Percentiles rank a stretch among this genome's conserved stretches.
phyloP scores from a whole-genome alignment of 75 land plant genomes.

The Isoetes taiwanensis region DNA sequence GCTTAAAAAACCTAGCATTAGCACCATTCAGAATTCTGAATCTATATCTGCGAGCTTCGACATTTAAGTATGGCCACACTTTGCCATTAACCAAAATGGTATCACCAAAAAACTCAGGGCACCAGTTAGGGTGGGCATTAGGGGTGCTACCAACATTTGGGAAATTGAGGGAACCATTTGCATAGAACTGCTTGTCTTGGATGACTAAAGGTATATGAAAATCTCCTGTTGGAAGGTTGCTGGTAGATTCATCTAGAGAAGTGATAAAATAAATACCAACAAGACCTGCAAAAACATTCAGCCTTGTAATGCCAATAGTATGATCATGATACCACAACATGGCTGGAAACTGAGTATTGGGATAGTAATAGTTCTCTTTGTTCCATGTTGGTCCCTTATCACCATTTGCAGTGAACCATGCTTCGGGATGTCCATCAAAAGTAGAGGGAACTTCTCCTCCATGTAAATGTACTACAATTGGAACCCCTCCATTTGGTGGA shows the following conservation, averaged over 20 bases:
- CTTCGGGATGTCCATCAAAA: slow-evolving; percentile 46
- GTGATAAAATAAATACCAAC: slow-evolving; percentile 35
- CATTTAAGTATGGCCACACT: slow-evolving; percentile 1
- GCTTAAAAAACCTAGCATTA: not conserved
- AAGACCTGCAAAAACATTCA: slow-evolving; percentile 62
- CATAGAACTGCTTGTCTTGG: slow-evolving; percentile 19
- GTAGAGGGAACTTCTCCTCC: slow-evolving; percentile 43
- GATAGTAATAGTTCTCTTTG: slow-evolving; percentile 9
- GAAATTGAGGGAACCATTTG: slow-evolving; percentile 25
- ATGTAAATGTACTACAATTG: slow-evolving; percentile 72
- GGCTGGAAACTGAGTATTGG: slow-evolving; percentile 28
- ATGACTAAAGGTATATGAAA: slow-evolving; percentile 20
- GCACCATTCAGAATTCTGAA: not conserved
- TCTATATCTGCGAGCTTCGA: not conserved
- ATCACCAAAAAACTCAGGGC: slow-evolving; percentile 2
- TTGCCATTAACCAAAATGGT: not conserved
- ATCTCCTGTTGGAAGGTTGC: slow-evolving; percentile 11
- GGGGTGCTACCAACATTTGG: slow-evolving; percentile 22
- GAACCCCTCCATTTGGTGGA: slow-evolving; percentile 41
- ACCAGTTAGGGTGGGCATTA: slow-evolving; percentile 33
- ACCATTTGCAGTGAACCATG: slow-evolving; percentile 57
- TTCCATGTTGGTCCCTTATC: slow-evolving; percentile 31
- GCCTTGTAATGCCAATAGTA: slow-evolving; percentile 56
- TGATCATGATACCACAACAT: slow-evolving; percentile 85
- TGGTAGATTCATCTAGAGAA: slow-evolving; percentile 8